Conservation (phyloP, 192 early-diverging fungal species). For the Coemansia sp. region DNA sequence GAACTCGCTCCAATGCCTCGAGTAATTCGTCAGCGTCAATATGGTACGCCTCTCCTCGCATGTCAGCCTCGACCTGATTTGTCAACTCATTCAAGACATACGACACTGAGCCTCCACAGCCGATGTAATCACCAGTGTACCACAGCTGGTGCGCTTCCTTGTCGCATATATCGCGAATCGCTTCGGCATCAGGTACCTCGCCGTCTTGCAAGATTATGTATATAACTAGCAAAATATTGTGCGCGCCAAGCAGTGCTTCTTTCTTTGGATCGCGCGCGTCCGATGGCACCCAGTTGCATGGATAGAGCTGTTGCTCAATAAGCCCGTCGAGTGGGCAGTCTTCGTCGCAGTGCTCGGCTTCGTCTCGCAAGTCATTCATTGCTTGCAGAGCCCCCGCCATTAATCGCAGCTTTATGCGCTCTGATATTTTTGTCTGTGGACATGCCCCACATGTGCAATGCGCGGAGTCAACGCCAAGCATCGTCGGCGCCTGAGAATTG, state of each 20-base stretch:
- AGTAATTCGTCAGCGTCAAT: constrained; percentile 36
- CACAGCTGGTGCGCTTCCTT: constrained; percentile 21
- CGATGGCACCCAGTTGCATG: constrained; percentile 45
- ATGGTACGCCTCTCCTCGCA: constrained; percentile 31
- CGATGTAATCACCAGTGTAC: constrained; percentile 25
- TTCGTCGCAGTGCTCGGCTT: constrained; percentile 20
- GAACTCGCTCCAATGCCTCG: constrained; percentile 30
- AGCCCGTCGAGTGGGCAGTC: constrained; percentile 12
- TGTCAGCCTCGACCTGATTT: constrained; percentile 38
- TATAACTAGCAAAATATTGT: constrained; percentile 44
- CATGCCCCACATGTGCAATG: constrained; percentile 38
- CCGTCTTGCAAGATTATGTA: constrained; percentile 41
- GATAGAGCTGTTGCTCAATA: constrained; percentile 26
- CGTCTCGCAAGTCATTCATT: constrained; percentile 35
- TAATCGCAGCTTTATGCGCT: constrained; percentile 23
- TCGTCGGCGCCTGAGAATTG: not conserved
- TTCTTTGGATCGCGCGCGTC: constrained; percentile 15
- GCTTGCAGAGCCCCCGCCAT: constrained; percentile 41
- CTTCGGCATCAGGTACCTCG: constrained; percentile 15
- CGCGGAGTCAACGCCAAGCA: not conserved
- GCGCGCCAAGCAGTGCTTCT: constrained; percentile 39
- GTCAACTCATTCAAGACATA: constrained; percentile 42
- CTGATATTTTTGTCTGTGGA: constrained; percentile 25
- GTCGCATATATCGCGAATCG: constrained; percentile 24
- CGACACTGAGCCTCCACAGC: constrained; percentile 35